Conservation (phyloP, 192 early-diverging fungal species). For the Coemansia sp. region DNA sequence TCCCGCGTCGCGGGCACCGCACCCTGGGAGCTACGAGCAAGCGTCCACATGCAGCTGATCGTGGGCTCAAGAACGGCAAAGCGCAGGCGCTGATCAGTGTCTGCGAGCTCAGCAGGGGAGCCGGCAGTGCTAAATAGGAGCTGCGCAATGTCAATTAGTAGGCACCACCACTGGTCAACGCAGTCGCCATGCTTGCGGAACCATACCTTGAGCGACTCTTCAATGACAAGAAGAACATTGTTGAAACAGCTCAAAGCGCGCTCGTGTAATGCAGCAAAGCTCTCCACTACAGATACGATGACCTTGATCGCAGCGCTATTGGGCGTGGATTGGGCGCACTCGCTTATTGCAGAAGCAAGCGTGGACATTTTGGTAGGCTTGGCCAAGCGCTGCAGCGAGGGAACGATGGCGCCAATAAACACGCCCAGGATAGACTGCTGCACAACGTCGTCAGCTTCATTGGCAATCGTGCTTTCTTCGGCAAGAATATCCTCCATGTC, state of each 20-base stretch:
- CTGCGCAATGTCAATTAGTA: conserved; percentile 63
- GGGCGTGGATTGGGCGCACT: conserved; percentile 37
- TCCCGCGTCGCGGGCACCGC: conserved; percentile 54
- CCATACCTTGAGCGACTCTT: conserved; percentile 68
- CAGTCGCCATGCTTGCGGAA: conserved; percentile 50
- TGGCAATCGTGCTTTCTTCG: conserved; percentile 46
- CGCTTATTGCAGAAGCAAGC: conserved; percentile 26
- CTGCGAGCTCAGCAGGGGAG: conserved; percentile 54
- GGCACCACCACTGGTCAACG: conserved; percentile 57
- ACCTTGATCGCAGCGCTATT: conserved; percentile 44
- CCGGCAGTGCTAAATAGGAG: conserved; percentile 54
- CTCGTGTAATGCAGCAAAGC: conserved; percentile 62
- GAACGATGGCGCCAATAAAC: conserved; percentile 40
- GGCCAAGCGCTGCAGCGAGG: conserved; percentile 36
- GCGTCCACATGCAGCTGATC: conserved; percentile 76
- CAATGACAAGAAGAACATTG: conserved; percentile 76
- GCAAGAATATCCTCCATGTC: conserved; percentile 51
- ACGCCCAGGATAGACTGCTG: conserved; percentile 55
- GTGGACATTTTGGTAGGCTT: conserved; percentile 43
- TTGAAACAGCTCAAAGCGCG: conserved; percentile 73
- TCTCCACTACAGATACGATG: conserved; percentile 54
- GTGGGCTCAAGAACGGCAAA: conserved; percentile 64
- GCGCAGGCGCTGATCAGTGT: conserved; percentile 57
- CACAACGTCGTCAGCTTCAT: conserved; percentile 52
- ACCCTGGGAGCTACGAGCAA: conserved; percentile 66